Conservation (phyloP, 1,139 yeast species). For the Scheffersomyces segobiensis region DNA sequence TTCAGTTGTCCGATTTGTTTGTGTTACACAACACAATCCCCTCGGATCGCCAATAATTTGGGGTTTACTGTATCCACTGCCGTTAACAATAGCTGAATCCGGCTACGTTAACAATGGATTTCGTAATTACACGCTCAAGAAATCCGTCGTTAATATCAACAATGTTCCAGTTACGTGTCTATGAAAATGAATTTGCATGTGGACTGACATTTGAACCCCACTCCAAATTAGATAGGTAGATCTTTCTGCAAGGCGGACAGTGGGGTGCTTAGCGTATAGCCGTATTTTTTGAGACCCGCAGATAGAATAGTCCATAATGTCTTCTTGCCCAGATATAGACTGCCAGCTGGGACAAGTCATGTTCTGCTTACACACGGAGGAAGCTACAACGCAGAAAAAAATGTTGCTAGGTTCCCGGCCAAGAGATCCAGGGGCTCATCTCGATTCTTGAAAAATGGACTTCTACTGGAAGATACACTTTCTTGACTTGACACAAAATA, state of each 20-base stretch:
- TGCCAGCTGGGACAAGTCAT: background rate
- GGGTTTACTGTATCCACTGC: too few relatives aligned
- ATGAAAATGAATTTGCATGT: background rate
- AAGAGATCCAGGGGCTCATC: background rate
- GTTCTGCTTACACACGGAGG: background rate
- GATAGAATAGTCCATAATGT: background rate
- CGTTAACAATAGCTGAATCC: background rate
- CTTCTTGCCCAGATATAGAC: background rate
- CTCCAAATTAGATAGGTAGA: background rate
- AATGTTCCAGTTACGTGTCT: background rate
- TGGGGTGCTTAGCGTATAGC: background rate
- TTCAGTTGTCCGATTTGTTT: constrained; percentile 37
- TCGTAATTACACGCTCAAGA: background rate
- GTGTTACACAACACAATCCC: background rate
- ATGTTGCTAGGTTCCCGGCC: background rate
- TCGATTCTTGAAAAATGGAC: background rate
- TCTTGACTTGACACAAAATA: background rate
- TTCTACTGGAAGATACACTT: background rate
- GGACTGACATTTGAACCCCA: background rate
- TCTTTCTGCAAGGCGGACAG: background rate
- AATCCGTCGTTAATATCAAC: background rate
- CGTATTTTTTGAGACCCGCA: background rate
- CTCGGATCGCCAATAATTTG: too few relatives aligned
- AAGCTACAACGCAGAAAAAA: background rate
- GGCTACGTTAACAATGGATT: background rate